Evolutionary conservation across 2,329 filamentous ascomycete genomes (phyloP), one percentile per base, ranked within the genome.

Genomic region (Aspergillus sp.): DNA sequence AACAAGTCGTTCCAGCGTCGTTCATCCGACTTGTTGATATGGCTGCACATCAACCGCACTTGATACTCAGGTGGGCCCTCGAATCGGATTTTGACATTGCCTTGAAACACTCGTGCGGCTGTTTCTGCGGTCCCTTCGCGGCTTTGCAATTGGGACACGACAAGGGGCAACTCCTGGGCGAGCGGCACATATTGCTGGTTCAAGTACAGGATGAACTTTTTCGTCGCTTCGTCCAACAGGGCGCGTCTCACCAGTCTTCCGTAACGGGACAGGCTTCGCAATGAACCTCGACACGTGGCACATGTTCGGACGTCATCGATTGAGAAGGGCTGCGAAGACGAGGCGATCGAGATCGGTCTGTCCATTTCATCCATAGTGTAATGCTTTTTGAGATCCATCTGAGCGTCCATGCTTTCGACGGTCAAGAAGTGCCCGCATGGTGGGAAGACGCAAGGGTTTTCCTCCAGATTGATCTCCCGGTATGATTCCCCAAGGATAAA

Each of bases 351-450:
- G 11, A 41, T 38, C 2, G 58, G 51, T 3, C 38, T 42, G 3
- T 41, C 52, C 3, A 43, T 34, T 3, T 36, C 40, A 28, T 57
- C 44, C 8, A 56, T 8, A 4, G 27, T 19, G 25, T 60, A 61
- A 29, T 57, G 44, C n/a, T 11, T 45, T 42, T 35, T 39, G 24
- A 84, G 67, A 1, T 63, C 62, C 63, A 82, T 73, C 11, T 68
- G 57, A 0, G 70, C 71, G 49, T 84, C 80, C 58, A 84, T 68
- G 2, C 63, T 77, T 19, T 66, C 61, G 3, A 70, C 53, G 0
- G 75, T 80, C 30, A 78, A 57, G 40, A 82, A 67, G 47, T 85
- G 80, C 0, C 76, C 75, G 39, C 79, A 85, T 2, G 58, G 53
- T 0, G 72, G 72, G 29, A 83, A 68, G 14, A 84, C 67, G 40